phyloP scores from a whole-genome alignment of 2,329 filamentous ascomycete species.

The Pestalotiopsis sp. region DNA sequence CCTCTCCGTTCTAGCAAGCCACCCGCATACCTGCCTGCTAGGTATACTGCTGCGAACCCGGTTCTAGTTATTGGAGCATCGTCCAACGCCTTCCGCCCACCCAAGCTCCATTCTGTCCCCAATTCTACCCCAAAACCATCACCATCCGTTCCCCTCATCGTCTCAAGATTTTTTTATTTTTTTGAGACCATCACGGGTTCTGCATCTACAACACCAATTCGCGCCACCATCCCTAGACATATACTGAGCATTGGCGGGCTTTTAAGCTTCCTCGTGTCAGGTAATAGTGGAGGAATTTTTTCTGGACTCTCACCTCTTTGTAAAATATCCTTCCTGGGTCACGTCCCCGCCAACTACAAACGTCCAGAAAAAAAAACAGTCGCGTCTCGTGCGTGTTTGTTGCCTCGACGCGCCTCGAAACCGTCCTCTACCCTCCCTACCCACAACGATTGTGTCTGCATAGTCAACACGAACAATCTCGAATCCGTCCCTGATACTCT shows the following conservation, averaged over 20 bases:
- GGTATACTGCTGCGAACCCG: conserved; percentile 26
- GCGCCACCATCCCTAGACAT: conserved; percentile 15
- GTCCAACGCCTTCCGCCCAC: conserved; percentile 35
- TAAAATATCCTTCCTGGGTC: neutral
- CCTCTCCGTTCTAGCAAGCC: neutral
- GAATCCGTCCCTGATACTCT: neutral
- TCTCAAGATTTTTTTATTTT: conserved; percentile 26
- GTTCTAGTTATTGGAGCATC: conserved; percentile 33
- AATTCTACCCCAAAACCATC: conserved; percentile 36
- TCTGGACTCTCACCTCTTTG: conserved; percentile 11
- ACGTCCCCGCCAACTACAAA: neutral
- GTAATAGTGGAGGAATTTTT: conserved; percentile 18
- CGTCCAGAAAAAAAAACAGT: conserved; percentile 1
- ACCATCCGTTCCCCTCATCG: conserved; percentile 32
- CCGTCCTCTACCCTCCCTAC: neutral
- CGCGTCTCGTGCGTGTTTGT: conserved; percentile 10
- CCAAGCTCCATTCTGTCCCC: conserved; percentile 35
- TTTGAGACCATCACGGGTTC: conserved; percentile 19
- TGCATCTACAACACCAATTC: conserved; percentile 26
- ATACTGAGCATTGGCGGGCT: conserved; percentile 14
- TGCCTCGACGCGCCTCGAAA: conserved; percentile 8
- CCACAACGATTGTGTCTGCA: conserved; percentile 4
- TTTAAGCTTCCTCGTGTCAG: conserved; percentile 14
- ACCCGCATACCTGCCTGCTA: conserved; percentile 6
- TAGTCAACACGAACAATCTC: neutral